Evolutionary conservation across 108 stramenopile genomes (phyloP).

Genomic region (Nannochloropsis granulata): DNA sequence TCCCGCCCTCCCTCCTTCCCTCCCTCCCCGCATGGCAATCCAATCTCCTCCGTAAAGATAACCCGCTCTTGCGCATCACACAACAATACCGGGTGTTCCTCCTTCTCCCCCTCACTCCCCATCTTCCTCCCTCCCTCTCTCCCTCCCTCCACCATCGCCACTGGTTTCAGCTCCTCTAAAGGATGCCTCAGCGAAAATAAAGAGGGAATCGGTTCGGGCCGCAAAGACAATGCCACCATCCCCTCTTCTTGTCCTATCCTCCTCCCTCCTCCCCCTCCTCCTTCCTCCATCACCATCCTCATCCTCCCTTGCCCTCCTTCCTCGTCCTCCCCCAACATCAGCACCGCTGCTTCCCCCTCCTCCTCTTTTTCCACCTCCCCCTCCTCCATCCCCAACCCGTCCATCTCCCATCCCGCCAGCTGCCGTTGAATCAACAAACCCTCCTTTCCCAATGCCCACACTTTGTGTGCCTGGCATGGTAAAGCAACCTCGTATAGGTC

Average conservation of each 20-base stretch:
- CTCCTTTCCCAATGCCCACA: not conserved
- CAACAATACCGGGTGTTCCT: not conserved
- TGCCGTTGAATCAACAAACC: not conserved
- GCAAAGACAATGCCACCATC: not conserved
- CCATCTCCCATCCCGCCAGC: not conserved
- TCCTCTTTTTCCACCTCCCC: not conserved
- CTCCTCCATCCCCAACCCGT: not conserved
- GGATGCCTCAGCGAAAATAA: constrained; percentile 28
- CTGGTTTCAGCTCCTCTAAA: constrained; percentile 25
- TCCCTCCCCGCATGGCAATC: not conserved
- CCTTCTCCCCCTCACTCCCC: not conserved
- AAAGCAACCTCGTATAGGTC: not conserved
- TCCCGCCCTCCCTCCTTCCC: not conserved
- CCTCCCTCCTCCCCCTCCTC: not conserved
- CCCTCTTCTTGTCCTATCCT: not conserved
- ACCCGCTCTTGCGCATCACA: not conserved
- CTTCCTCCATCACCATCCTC: not conserved
- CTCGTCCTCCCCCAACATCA: not conserved
- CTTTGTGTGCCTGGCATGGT: not conserved
- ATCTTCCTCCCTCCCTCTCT: not conserved
- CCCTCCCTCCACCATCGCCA: constrained; percentile 4
- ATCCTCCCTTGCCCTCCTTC: not conserved
- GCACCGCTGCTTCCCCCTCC: not conserved
- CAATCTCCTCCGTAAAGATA: not conserved
- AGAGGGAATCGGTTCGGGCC: constrained; percentile 1